These are phyloP conservation scores for Nakazawaea laoshanensis DNA, from an alignment of 805 yeast species.

Conservation along the genomic window DNA sequence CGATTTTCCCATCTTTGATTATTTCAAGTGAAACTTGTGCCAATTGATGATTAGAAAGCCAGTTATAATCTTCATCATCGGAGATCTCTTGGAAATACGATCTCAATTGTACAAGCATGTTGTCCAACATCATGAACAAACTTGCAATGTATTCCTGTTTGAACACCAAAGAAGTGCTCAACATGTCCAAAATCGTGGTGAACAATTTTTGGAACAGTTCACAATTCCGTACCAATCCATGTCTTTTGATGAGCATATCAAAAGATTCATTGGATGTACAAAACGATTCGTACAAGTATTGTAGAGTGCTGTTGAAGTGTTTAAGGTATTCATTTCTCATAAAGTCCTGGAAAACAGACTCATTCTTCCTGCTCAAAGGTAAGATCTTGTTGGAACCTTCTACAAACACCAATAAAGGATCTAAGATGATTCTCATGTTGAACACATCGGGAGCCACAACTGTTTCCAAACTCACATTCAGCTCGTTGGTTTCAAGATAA, in stretches of 20 bases:
- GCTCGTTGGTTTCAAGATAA: constrained; percentile 50
- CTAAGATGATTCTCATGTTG: constrained; percentile 74
- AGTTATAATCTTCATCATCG: constrained; percentile 14
- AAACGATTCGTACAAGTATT: constrained; percentile 39
- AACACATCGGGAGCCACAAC: constrained; percentile 64
- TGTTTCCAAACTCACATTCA: constrained; percentile 49
- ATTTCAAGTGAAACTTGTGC: constrained; percentile 22
- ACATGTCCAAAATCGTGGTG: constrained; percentile 25
- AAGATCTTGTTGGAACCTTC: constrained; percentile 38
- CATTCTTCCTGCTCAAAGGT: constrained; percentile 21
- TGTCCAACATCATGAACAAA: constrained; percentile 30
- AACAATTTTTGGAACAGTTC: constrained; percentile 32
- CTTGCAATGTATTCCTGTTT: constrained; percentile 46
- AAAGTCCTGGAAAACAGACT: constrained; percentile 48
- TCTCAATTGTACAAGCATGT: constrained; percentile 27
- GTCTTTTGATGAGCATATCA: constrained; percentile 18
- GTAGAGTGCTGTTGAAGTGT: constrained; percentile 49
- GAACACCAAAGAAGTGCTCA: constrained; percentile 54
- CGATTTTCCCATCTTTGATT: constrained; percentile 12
- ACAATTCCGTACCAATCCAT: constrained; percentile 29
- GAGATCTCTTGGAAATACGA: constrained; percentile 19
- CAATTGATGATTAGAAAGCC: constrained; percentile 27
- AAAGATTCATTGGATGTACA: constrained; percentile 29
- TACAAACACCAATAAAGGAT: constrained; percentile 60
- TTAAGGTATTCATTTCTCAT: constrained; percentile 61